These are phyloP conservation scores for Extremus antarcticus DNA, from an alignment of 495 filamentous ascomycete genomes.

Conservation along the genomic window DNA sequence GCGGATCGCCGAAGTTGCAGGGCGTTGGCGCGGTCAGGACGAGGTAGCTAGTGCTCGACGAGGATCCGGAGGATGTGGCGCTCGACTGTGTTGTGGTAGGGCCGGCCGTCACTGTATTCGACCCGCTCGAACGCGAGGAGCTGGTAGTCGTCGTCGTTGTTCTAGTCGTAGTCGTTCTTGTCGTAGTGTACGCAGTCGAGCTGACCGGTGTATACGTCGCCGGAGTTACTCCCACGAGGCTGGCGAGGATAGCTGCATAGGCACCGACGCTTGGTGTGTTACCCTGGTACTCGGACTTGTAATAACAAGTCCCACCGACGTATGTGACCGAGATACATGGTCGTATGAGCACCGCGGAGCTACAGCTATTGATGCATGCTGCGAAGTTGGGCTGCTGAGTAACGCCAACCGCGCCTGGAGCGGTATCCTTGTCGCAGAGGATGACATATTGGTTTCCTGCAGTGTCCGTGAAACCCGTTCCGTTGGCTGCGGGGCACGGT, in stretches of 20 bases:
- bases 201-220: background rate
- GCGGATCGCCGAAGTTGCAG: constrained; percentile 14
- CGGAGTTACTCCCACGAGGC: background rate
- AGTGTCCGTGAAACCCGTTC: background rate
- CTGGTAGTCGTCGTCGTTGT: background rate
- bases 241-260: background rate
- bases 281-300: background rate
- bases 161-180: background rate
- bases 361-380: background rate
- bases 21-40: constrained; percentile 14
- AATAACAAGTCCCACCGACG: background rate
- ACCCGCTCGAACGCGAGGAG: background rate
- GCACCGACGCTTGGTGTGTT: background rate
- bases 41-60: constrained; percentile 6
- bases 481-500: background rate
- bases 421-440: background rate
- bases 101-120: background rate
- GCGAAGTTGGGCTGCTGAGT: background rate
- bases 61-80: constrained; percentile 1
- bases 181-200: background rate
- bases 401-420: background rate
- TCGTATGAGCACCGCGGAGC: no score
- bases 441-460: background rate
- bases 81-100: background rate
- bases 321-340: background rate